Base-by-base conservation (phyloP, 768 basidiomycete species). In the Suillus luteus region DNA sequence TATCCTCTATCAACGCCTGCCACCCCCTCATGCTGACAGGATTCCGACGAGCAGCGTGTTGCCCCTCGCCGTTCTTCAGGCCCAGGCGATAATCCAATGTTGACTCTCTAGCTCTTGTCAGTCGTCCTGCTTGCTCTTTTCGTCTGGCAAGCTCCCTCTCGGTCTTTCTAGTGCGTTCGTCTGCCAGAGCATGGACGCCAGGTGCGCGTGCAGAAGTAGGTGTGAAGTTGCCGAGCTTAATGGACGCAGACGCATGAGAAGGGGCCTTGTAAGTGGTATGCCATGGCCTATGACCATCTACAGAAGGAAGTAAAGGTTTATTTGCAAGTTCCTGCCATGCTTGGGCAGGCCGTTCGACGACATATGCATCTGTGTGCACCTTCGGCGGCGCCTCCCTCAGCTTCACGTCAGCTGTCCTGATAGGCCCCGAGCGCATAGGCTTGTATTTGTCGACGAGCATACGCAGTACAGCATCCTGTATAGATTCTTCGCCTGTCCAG, bases 371-470 rank as follows among this genome's bases (percentile, higher is more conserved):
- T 66, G 67, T 71, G 51, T 35, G 31, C 37, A 85, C 69, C 41
- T 70, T 76, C 5, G 84, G 83, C 1, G 81, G 82, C 1, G 77
- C 73, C 51, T 80, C 75, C 72, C 82, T 87, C 59, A 91, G 67
- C 72, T 87, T 91, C 71, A 90, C 79, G 59, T 92, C 90, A 7
- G 90, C 89, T 1, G 83, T 80, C 65, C 79, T 75, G 49, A 90
- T 82, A 12, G 77, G 72, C 10, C 85, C 87, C 10, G 79, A 82
- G n/a, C 91, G 82, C 40, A 93, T 75, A 1, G 93, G 92, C 74
- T 91, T 93, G 79, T 94, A 88, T 72, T 92, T 90, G 79, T 95
- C 93, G 40, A 93, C 82, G 6, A 95, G 82, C 91, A 96, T 95
- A 24, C 92, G 84, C 19, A 93, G 79, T 1, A 95, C 87, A 0